Evolutionary conservation across 164 flowering plant genomes (phyloP).

Genomic region (Stephania yunnanensis): DNA sequence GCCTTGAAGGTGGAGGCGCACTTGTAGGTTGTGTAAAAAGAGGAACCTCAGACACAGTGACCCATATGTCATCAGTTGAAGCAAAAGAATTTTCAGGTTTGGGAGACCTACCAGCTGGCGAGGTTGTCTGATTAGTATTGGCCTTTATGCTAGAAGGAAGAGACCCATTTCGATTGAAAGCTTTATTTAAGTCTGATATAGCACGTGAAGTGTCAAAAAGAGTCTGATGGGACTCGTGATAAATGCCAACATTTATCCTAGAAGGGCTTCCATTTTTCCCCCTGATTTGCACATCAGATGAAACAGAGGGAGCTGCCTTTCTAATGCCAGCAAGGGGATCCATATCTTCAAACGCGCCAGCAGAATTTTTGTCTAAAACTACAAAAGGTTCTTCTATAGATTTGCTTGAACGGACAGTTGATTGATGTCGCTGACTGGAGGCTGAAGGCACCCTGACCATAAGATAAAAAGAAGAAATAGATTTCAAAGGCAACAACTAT

Average conservation of each 20-base stretch:
- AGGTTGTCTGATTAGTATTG: conserved; percentile 28
- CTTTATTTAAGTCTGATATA: conserved; percentile 35
- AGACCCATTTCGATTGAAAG: conserved; percentile 30
- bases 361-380: conserved; percentile 42
- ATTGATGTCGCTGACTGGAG: conserved; percentile 21
- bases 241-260: conserved; percentile 30
- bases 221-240: conserved; percentile 38
- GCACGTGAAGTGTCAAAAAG: conserved; percentile 48
- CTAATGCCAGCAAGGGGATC: conserved; percentile 51
- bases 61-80: conserved; percentile 67
- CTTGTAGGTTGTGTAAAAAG: conserved; percentile 84
- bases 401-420: conserved; percentile 30
- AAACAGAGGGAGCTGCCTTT: conserved; percentile 40
- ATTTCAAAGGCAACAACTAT: background rate
- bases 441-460: conserved; percentile 39
- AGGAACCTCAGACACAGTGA: conserved; percentile 83
- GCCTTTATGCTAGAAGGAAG: conserved; percentile 34
- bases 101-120: conserved; percentile 35
- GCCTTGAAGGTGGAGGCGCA: conserved; percentile 98
- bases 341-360: conserved; percentile 43
- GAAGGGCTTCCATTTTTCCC: conserved; percentile 37
- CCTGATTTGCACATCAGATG: conserved; percentile 30
- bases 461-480: conserved; percentile 4
- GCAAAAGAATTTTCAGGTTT: conserved; percentile 40
- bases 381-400: conserved; percentile 66